Percentiles rank a stretch among this genome's conserved stretches.
Evolutionary conservation across 371 early-diverging fungal genomes (phyloP).

Genomic region (Apophysomyces trapeziformis): DNA sequence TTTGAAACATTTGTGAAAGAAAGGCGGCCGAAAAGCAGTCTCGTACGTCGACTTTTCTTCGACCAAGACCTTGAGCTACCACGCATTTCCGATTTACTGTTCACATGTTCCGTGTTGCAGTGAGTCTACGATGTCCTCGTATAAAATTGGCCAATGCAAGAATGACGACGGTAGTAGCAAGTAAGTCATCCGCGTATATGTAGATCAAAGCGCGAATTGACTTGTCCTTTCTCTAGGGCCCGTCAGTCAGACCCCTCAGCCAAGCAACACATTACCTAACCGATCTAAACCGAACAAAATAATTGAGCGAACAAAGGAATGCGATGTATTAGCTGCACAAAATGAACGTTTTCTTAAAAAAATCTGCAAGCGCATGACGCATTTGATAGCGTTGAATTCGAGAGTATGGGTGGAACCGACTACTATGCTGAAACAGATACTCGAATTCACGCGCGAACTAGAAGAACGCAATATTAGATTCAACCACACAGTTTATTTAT

Average conservation of each 20-base stretch:
- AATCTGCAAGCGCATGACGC: not conserved
- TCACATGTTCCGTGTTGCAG: not conserved
- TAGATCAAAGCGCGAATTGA: not conserved
- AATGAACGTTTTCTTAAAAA: not conserved
- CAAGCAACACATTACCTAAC: not conserved
- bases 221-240: not conserved
- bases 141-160: not conserved
- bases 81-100: too few relatives aligned
- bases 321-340: not conserved
- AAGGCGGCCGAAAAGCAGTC: not conserved
- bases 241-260: not conserved
- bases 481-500: conserved; percentile 27
- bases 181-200: too few relatives aligned
- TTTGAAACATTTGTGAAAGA: not conserved
- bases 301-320: not conserved
- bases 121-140: not conserved
- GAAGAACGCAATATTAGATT: conserved; percentile 15
- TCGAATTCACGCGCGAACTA: conserved; percentile 23
- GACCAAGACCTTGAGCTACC: too few relatives aligned
- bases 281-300: not conserved
- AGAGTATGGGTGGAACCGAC: not conserved
- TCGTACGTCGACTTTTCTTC: not conserved
- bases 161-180: too few relatives aligned
- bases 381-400: not conserved
- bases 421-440: conserved; percentile 9